A percentile compares a stretch with the other conserved stretches of the same genome.
Evolutionary conservation across 106 monocot genomes (phyloP).

Genomic region (Dactylorhiza incarnata): DNA sequence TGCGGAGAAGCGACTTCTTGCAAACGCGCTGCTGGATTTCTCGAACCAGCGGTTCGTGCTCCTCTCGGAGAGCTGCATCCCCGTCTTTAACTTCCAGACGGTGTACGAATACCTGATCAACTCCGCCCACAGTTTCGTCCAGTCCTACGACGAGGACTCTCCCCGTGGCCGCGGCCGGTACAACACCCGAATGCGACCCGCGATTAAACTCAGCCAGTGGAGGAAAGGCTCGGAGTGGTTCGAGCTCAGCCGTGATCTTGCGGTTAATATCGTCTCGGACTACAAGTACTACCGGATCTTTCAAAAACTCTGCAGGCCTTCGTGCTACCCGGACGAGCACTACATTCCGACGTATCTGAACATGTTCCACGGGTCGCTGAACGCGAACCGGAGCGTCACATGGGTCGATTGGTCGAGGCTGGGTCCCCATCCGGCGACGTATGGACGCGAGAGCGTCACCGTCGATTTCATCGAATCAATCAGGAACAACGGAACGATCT

Average conservation of each 20-base stretch:
- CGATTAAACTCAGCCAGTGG: conserved; percentile 17
- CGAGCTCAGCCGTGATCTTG: conserved; percentile 21
- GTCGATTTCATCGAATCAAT: conserved; percentile 18
- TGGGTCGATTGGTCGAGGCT: conserved; percentile 35
- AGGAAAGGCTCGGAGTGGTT: conserved; percentile 33
- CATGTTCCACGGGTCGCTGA: conserved; percentile 24
- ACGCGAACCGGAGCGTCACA: conserved; percentile 23
- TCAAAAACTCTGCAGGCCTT: conserved; percentile 13
- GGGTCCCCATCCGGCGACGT: conserved; percentile 24
- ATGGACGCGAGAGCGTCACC: conserved; percentile 13
- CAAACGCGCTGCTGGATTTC: conserved; percentile 31
- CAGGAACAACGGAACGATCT: conserved; percentile 15
- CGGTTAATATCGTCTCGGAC: conserved; percentile 22
- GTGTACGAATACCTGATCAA: conserved; percentile 25
- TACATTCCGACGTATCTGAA: conserved; percentile 31
- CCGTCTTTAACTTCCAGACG: conserved; percentile 27
- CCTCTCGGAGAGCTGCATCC: conserved; percentile 33
- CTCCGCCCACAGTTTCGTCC: conserved; percentile 25
- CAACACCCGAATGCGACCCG: conserved; percentile 12
- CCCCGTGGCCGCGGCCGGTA: conserved; percentile 22
- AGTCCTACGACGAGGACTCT: conserved; percentile 24
- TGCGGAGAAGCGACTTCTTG: conserved; percentile 29
- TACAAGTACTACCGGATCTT: conserved; percentile 20
- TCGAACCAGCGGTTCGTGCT: conserved; percentile 32
- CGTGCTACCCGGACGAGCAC: conserved; percentile 28